A percentile compares a stretch with the other conserved stretches of the same genome.
Evolutionary conservation across 2,329 filamentous ascomycete species (phyloP).

Genomic region (Claviceps sp.): DNA sequence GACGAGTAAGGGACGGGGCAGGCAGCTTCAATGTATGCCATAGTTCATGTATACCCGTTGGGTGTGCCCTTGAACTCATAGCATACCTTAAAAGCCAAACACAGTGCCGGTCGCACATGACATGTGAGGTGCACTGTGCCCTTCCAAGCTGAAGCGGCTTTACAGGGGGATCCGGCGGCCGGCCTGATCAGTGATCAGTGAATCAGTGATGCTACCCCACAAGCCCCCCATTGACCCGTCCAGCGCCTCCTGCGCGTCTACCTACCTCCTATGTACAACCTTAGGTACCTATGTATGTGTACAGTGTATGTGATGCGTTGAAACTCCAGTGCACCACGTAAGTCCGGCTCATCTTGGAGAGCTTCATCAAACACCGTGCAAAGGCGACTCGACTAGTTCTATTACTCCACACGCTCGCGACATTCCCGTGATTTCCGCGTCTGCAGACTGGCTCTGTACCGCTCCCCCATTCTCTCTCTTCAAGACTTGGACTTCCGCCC

Average conservation of each 20-base stretch:
- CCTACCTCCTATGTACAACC: too few species aligned
- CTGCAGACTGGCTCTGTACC: conserved; percentile 2
- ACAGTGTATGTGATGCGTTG: too few species aligned
- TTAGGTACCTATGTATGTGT: too few species aligned
- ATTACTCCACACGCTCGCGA: neutral
- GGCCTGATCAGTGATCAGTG: too few species aligned
- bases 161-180: neutral
- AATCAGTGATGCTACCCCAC: neutral
- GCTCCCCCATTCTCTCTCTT: neutral
- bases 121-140: neutral
- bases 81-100: too few species aligned
- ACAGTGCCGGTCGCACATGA: too few species aligned
- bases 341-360: neutral
- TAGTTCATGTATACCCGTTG: too few species aligned
- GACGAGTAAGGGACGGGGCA: conserved; percentile 3
- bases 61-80: too few species aligned
- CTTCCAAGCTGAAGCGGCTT: neutral
- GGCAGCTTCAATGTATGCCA: too few species aligned
- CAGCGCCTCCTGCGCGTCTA: neutral
- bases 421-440: neutral
- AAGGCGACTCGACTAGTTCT: neutral
- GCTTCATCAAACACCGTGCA: neutral
- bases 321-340: neutral
- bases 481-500: neutral
- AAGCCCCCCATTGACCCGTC: neutral